phyloP scores from a whole-genome alignment of 768 basidiomycete species.

The Lactarius quietus region DNA sequence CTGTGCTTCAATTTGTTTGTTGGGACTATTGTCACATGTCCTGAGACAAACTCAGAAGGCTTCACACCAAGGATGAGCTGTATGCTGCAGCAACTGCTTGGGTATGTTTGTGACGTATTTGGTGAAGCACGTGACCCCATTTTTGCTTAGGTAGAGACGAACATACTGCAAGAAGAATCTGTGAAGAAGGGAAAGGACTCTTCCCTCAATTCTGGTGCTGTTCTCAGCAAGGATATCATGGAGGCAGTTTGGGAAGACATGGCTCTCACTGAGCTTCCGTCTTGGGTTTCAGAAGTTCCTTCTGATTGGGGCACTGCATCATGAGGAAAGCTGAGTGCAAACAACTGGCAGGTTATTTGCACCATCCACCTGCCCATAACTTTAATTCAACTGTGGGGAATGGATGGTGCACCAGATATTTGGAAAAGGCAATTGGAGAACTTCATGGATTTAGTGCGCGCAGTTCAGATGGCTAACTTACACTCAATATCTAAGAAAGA shows the following conservation, averaged over 20 bases:
- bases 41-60: neutral
- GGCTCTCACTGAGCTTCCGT: too few relatives aligned
- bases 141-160: neutral
- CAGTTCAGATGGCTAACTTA: slow-evolving; percentile 28
- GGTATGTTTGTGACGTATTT: neutral
- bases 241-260: slow-evolving; percentile 33
- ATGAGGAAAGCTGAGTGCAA: slow-evolving; percentile 36
- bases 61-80: neutral
- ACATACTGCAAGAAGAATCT: neutral
- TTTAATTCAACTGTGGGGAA: slow-evolving; percentile 37
- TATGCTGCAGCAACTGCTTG: neutral
- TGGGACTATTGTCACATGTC: neutral
- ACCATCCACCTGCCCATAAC: slow-evolving; percentile 36
- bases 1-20: neutral
- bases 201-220: neutral
- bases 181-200: neutral
- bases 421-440: slow-evolving; percentile 29
- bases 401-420: slow-evolving; percentile 19
- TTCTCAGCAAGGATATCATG: slow-evolving; percentile 35
- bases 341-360: slow-evolving; percentile 36
- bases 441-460: slow-evolving; percentile 33
- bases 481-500: slow-evolving; percentile 20
- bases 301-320: slow-evolving; percentile 33
- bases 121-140: neutral
- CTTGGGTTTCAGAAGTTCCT: too few relatives aligned